Percentiles rank a stretch among this genome's conserved stretches.
Conservation (phyloP, 2,329 filamentous ascomycete species). For the Fusarium mundagurra region DNA sequence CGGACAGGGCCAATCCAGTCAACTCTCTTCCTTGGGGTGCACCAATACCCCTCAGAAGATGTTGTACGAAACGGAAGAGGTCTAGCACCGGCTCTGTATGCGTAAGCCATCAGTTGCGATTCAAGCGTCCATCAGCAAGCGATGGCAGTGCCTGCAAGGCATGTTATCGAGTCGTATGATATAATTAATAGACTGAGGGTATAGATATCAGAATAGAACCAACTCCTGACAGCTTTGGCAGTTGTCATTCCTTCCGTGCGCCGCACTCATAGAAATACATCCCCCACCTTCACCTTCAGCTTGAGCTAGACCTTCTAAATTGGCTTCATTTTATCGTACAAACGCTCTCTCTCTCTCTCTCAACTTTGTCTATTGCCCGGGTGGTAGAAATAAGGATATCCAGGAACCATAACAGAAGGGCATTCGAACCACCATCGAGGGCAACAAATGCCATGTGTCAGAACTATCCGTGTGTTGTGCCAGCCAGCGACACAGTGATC, state of each 20-base stretch:
- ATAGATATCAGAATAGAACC: neutral
- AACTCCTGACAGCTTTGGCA: neutral
- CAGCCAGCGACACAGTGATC: conserved; percentile 39
- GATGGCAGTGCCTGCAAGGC: neutral
- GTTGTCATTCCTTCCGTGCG: neutral
- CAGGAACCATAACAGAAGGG: conserved; percentile 19
- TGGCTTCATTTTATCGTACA: conserved; percentile 9
- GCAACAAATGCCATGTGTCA: conserved; percentile 26
- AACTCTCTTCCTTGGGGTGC: neutral
- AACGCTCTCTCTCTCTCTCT: neutral
- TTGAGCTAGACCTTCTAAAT: conserved; percentile 24
- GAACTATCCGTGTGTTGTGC: conserved; percentile 38
- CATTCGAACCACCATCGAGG: conserved; percentile 31
- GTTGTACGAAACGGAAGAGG: neutral
- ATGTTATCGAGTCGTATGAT: neutral
- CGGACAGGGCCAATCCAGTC: neutral
- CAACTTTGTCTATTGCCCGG: neutral
- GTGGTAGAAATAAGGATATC: conserved; percentile 25
- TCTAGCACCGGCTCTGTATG: neutral
- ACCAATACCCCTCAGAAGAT: neutral
- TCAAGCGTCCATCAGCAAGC: no score
- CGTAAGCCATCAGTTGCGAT: neutral
- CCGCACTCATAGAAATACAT: neutral
- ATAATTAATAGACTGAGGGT: neutral
- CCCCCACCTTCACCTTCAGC: conserved; percentile 4